These are phyloP conservation scores for Stephanodiscus triporus DNA, from an alignment of 108 stramenopile genomes.

Conservation along the genomic window DNA sequence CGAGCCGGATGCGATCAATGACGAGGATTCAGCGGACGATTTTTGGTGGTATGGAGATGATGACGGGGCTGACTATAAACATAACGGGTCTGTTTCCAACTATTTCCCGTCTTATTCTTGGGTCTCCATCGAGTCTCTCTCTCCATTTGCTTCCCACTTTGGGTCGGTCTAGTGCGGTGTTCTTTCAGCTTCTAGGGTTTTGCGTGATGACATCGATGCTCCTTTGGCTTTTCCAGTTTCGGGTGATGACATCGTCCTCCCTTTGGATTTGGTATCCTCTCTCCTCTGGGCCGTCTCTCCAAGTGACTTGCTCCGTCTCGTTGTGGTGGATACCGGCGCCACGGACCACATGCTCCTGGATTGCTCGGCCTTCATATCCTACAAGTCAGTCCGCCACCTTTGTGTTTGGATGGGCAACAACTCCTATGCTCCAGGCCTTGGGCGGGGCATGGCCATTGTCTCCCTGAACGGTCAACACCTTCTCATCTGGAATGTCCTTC, in stretches of 20 bases:
- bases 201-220: too few relatives aligned
- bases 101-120: neutral
- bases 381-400: neutral
- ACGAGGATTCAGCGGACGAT: neutral
- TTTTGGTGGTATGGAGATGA: neutral
- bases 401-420: neutral
- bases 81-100: neutral
- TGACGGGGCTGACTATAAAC: neutral
- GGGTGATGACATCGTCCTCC: too few relatives aligned
- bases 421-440: neutral
- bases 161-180: too few relatives aligned
- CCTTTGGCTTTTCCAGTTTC: too few relatives aligned
- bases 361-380: slow-evolving; percentile 7
- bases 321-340: slow-evolving; percentile 9
- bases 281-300: too few relatives aligned
- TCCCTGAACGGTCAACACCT: neutral
- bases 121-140: too few relatives aligned
- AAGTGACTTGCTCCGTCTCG: too few relatives aligned
- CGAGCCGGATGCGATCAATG: neutral
- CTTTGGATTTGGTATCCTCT: too few relatives aligned
- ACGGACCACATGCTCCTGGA: slow-evolving; percentile 3
- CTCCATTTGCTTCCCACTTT: too few relatives aligned
- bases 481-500: slow-evolving; percentile 1
- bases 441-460: neutral
- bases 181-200: too few relatives aligned